Percentiles rank a stretch among this genome's conserved stretches.
Conservation (phyloP, 2,329 filamentous ascomycete species). For the Fusarium sp. region DNA sequence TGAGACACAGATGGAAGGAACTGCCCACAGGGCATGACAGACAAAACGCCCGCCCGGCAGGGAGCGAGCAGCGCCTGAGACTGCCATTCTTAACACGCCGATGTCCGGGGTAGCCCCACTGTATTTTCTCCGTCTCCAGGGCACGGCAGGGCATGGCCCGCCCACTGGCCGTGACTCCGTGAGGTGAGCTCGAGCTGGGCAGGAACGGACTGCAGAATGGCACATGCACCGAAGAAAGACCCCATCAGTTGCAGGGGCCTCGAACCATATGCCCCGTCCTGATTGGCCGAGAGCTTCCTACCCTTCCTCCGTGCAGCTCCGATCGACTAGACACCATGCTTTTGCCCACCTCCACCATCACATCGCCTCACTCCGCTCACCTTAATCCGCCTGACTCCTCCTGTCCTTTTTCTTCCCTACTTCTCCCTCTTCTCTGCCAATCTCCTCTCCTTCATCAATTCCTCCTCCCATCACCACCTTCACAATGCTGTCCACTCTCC, state of each 20-base stretch:
- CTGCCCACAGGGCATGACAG: neutral
- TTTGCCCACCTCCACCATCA: conserved; percentile 42
- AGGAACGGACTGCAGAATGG: conserved; percentile 10
- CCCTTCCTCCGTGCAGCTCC: conserved; percentile 40
- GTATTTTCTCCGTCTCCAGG: conserved; percentile 13
- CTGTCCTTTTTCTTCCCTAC: conserved; percentile 17
- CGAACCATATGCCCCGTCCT: conserved; percentile 13
- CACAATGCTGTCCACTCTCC: conserved; percentile 69
- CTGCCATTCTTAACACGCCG: conserved; percentile 36
- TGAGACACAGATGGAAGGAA: conserved; percentile 12
- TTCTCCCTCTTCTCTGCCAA: conserved; percentile 28
- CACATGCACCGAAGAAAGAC: conserved; percentile 20
- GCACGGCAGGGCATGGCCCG: neutral
- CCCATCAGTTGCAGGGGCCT: conserved; percentile 37
- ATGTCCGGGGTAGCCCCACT: conserved; percentile 47
- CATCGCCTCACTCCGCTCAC: conserved; percentile 36
- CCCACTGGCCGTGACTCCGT: conserved; percentile 9
- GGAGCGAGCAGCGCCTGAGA: conserved; percentile 12
- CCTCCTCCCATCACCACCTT: conserved; percentile 18
- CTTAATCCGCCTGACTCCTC: conserved; percentile 17
- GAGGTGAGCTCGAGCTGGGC: conserved; percentile 34
- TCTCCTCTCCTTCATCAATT: conserved; percentile 24
- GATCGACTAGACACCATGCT: conserved; percentile 43
- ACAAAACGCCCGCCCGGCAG: neutral
- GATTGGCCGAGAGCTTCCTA: conserved; percentile 33